phyloP scores from a whole-genome alignment of 805 yeast species.

The Debaryomyces castellii region DNA sequence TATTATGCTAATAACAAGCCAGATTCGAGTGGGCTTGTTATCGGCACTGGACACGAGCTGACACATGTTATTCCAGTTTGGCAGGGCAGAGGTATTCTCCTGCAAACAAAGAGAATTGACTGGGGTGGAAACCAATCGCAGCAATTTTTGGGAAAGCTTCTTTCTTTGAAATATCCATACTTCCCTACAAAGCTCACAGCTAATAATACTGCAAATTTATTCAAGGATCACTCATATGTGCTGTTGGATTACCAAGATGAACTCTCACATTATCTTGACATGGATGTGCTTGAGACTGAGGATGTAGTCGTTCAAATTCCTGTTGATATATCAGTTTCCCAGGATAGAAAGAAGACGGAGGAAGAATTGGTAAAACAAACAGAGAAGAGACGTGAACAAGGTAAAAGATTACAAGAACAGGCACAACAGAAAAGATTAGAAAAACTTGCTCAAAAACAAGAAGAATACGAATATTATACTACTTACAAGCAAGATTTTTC shows the following conservation, averaged over 20 bases:
- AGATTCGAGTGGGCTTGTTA: constrained; percentile 60
- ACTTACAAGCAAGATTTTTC: constrained; percentile 53
- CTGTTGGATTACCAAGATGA: constrained; percentile 69
- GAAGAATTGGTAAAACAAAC: constrained; percentile 79
- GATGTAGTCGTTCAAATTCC: constrained; percentile 86
- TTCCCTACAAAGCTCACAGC: constrained; percentile 75
- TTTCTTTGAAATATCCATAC: constrained; percentile 84
- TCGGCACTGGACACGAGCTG: constrained; percentile 80
- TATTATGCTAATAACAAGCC: constrained; percentile 60
- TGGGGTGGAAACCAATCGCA: constrained; percentile 87
- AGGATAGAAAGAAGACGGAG: constrained; percentile 71
- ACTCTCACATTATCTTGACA: constrained; percentile 51
- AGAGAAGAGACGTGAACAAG: constrained; percentile 80
- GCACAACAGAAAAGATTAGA: constrained; percentile 84
- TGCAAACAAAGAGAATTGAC: constrained; percentile 75
- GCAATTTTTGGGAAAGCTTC: constrained; percentile 58
- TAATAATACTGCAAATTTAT: constrained; percentile 63
- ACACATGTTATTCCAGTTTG: constrained; percentile 82
- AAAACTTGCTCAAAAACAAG: constrained; percentile 74
- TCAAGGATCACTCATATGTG: constrained; percentile 77
- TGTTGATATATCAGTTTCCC: constrained; percentile 55
- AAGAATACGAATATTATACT: constrained; percentile 72
- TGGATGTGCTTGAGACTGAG: constrained; percentile 62
- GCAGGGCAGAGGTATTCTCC: constrained; percentile 62
- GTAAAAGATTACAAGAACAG: constrained; percentile 86